Evolutionary conservation across 805 yeast genomes (phyloP).

Genomic region (Saccharomycopsis sp.): DNA sequence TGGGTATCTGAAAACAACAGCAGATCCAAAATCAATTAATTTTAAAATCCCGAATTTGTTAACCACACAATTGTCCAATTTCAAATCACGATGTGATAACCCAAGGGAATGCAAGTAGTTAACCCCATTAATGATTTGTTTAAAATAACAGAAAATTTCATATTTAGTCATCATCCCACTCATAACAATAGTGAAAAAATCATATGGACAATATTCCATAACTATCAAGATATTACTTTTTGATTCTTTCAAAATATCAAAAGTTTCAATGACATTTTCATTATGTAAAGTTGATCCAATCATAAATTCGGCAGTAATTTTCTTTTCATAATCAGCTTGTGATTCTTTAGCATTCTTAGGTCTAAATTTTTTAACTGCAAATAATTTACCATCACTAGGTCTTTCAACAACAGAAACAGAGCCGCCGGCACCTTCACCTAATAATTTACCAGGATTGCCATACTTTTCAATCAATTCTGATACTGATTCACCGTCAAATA

Average conservation of each 20-base stretch:
- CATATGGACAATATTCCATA: slow-evolving; percentile 82
- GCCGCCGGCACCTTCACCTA: slow-evolving; percentile 88
- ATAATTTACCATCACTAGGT: slow-evolving; percentile 61
- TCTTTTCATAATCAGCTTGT: slow-evolving; percentile 69
- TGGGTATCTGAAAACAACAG: slow-evolving; percentile 76
- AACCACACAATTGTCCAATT: slow-evolving; percentile 77
- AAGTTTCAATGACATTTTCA: slow-evolving; percentile 72
- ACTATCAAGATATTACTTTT: slow-evolving; percentile 70
- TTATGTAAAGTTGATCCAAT: slow-evolving; percentile 81
- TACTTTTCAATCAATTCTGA: slow-evolving; percentile 51
- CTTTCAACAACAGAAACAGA: slow-evolving; percentile 68
- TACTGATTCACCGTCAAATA: slow-evolving; percentile 36
- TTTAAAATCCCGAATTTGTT: slow-evolving; percentile 68
- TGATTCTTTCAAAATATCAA: slow-evolving; percentile 62
- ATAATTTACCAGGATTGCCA: slow-evolving; percentile 67
- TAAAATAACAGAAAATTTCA: slow-evolving; percentile 75
- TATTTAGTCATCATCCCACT: slow-evolving; percentile 75
- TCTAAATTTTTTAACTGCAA: slow-evolving; percentile 83
- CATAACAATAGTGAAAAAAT: slow-evolving; percentile 83
- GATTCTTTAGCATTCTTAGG: slow-evolving; percentile 64
- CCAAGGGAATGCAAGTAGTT: slow-evolving; percentile 71
- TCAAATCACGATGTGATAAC: slow-evolving; percentile 75
- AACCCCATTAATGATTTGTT: slow-evolving; percentile 69
- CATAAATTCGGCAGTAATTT: slow-evolving; percentile 81
- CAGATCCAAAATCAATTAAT: slow-evolving; percentile 77